phyloP scores from a whole-genome alignment of 2,329 filamentous ascomycete genomes.

The Arthrobotrys conoides region DNA sequence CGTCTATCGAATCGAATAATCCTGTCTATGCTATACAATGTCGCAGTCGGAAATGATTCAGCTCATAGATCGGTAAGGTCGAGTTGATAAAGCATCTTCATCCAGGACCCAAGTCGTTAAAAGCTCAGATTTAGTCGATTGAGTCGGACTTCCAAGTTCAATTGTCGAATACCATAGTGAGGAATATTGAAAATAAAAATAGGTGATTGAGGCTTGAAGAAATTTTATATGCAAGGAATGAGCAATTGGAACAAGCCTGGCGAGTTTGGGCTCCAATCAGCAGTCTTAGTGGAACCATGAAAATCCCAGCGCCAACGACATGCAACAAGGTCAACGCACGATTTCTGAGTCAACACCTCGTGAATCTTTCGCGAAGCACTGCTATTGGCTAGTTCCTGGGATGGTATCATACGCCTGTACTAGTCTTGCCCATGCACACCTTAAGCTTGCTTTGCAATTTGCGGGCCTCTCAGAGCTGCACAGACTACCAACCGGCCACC shows the following conservation, averaged over 20 bases:
- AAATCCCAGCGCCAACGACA: slow-evolving; percentile 38
- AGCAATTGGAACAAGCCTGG: slow-evolving; percentile 38
- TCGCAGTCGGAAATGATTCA: slow-evolving; percentile 20
- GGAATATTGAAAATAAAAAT: slow-evolving; percentile 27
- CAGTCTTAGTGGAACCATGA: slow-evolving; percentile 47
- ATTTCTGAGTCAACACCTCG: slow-evolving; percentile 10
- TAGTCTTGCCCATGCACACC: too few species aligned
- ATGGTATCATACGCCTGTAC: background rate
- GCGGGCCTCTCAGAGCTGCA: too few species aligned
- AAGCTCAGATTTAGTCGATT: background rate
- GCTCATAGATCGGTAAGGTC: background rate
- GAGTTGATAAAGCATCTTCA: slow-evolving; percentile 1
- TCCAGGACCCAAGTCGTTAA: background rate
- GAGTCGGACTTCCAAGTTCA: slow-evolving; percentile 7
- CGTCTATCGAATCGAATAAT: background rate
- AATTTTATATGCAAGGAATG: slow-evolving; percentile 54
- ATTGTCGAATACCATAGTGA: slow-evolving; percentile 24
- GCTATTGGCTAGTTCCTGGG: background rate
- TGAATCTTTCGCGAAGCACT: background rate
- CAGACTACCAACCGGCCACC: too few species aligned
- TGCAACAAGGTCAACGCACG: slow-evolving; percentile 43
- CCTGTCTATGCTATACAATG: background rate
- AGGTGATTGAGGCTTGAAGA: slow-evolving; percentile 45
- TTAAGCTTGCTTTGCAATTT: background rate
- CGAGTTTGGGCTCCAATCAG: slow-evolving; percentile 23